Evolutionary conservation across 306 rosid genomes (phyloP).

Genomic region (Corylus avellana): DNA sequence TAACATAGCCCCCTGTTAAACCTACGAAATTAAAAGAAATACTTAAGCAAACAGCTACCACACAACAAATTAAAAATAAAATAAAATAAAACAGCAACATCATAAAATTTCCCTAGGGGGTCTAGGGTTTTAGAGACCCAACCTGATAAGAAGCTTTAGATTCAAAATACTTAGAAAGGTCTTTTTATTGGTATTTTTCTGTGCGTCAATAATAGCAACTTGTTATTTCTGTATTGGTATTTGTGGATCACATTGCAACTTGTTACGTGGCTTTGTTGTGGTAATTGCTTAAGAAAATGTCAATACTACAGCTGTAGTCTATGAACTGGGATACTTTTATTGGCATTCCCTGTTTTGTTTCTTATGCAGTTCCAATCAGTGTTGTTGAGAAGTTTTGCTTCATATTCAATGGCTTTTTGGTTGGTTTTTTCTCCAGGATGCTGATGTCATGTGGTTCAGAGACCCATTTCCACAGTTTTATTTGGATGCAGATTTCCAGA

Average conservation of each 20-base stretch:
- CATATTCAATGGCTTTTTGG: constrained; percentile 7
- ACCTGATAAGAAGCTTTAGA: background rate
- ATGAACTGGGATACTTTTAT: background rate
- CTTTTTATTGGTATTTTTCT: background rate
- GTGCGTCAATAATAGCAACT: background rate
- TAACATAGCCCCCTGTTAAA: too few relatives aligned
- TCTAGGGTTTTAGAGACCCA: too few relatives aligned
- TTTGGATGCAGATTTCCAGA: constrained; percentile 79
- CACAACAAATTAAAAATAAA: too few relatives aligned
- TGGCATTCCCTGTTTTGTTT: background rate
- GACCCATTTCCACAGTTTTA: constrained; percentile 82
- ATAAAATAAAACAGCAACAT: too few relatives aligned
- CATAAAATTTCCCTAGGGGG: too few relatives aligned
- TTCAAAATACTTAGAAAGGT: background rate
- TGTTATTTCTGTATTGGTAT: too few relatives aligned
- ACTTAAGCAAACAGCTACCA: too few relatives aligned
- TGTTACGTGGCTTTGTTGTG: background rate
- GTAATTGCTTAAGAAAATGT: background rate
- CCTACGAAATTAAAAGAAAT: too few relatives aligned
- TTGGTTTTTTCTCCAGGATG: constrained; percentile 65
- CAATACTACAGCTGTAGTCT: background rate
- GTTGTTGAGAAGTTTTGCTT: constrained; percentile 2
- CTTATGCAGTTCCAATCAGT: background rate
- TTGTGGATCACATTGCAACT: background rate
- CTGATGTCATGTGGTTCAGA: constrained; percentile 97